Evolutionary conservation across 2,329 filamentous ascomycete genomes (phyloP).

Genomic region (Fusarium sulawesiense): DNA sequence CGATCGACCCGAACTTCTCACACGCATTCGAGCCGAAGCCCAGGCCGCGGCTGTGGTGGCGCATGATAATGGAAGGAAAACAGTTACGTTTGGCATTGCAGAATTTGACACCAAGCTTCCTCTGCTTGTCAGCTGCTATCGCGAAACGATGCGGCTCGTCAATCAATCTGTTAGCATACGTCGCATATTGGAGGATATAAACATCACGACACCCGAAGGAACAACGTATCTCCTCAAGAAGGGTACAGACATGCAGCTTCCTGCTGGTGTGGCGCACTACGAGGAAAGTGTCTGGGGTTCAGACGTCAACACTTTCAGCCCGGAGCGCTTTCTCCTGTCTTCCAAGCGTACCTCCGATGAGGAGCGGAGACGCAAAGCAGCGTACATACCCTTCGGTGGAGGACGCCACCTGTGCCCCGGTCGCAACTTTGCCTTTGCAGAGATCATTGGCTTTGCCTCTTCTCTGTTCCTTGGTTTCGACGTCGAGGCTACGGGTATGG

Average conservation of each 20-base stretch:
- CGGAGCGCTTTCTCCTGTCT: constrained; percentile 40
- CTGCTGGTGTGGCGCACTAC: constrained; percentile 42
- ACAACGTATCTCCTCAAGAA: constrained; percentile 47
- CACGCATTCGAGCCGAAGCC: constrained; percentile 35
- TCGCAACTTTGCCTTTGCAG: constrained; percentile 49
- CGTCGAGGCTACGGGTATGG: constrained; percentile 35
- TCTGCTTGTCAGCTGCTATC: constrained; percentile 57
- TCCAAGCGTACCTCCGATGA: constrained; percentile 3
- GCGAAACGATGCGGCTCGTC: constrained; percentile 58
- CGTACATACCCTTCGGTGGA: constrained; percentile 50
- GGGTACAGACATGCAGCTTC: constrained; percentile 46
- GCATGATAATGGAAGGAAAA: background rate
- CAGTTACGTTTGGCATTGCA: constrained; percentile 51
- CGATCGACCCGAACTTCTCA: constrained; percentile 42
- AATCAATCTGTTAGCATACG: constrained; percentile 55
- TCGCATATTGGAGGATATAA: constrained; percentile 55
- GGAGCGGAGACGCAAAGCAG: constrained; percentile 37
- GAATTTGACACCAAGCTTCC: constrained; percentile 55
- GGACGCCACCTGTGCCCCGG: constrained; percentile 51
- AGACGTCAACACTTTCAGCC: constrained; percentile 36
- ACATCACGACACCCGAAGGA: constrained; percentile 46
- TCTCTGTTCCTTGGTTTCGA: constrained; percentile 50
- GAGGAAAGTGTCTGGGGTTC: constrained; percentile 41
- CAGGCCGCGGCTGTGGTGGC: background rate
- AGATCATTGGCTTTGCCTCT: constrained; percentile 49